A percentile compares a stretch with the other conserved stretches of the same genome.
These are phyloP conservation scores for Pichia sp. DNA, from an alignment of 1,139 yeast species.

Conservation along the genomic window DNA sequence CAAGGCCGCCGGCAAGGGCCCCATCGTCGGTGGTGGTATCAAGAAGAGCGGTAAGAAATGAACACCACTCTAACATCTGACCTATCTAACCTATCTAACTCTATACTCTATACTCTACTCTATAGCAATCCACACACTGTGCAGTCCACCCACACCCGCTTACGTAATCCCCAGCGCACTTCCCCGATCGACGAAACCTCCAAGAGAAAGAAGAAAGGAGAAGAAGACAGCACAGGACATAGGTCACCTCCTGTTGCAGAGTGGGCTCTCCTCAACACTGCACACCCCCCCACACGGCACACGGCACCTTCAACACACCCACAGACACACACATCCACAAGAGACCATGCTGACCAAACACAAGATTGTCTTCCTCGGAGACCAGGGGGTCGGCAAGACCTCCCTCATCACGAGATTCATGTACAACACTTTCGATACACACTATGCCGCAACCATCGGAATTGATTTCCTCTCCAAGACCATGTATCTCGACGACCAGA, in stretches of 20 bases:
- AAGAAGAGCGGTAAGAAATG: conserved; percentile 59
- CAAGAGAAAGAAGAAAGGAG: too few species aligned
- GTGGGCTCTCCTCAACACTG: too few species aligned
- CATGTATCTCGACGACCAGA: conserved; percentile 75
- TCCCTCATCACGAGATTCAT: conserved; percentile 93
- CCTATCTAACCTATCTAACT: too few species aligned
- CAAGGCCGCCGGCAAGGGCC: conserved; percentile 88
- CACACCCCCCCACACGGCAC: too few species aligned
- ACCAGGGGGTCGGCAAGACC: conserved; percentile 96
- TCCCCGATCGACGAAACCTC: too few species aligned
- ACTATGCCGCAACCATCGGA: conserved; percentile 94
- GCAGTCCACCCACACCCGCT: neutral
- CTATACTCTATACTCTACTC: too few species aligned
- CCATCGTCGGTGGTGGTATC: conserved; percentile 90
- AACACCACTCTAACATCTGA: too few species aligned
- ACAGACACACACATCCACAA: neutral
- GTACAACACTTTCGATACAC: conserved; percentile 98
- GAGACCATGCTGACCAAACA: conserved; percentile 54
- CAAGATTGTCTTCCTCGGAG: conserved; percentile 96
- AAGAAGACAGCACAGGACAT: too few species aligned
- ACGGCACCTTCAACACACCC: too few species aligned
- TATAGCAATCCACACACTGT: too few species aligned
- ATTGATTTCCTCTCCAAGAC: conserved; percentile 92
- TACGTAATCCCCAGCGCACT: neutral
- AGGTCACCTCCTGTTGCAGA: too few species aligned